Base-by-base conservation (phyloP, 1,139 yeast genomes). In the Magnusiomyces paraingens region DNA sequence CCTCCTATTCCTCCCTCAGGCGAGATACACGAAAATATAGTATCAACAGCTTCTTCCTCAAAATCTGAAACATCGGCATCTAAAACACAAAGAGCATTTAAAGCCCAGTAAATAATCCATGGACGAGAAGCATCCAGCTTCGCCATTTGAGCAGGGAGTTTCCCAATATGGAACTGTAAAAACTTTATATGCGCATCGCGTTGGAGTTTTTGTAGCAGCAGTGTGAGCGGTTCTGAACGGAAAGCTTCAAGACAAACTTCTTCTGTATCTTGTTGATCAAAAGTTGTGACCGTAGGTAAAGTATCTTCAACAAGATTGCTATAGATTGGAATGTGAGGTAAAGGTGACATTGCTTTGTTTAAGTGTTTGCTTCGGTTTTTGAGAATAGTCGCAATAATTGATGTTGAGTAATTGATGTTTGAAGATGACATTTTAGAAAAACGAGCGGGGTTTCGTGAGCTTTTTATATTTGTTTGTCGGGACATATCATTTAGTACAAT, bases 61-160 rank as follows among this genome's bases (percentile, higher is more conserved):
- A 55, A 51, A 0, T 62, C 64, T 2, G 57, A 65, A n/a, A 62
- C 57, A 17, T 66, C 66, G n/a, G 60, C 62, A 0, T 74, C 75
- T 22, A 83, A 59, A 2, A 81, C 54, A 3, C 67, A 61, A 48
- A 77, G 60, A 0, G 90, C 75, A 65, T 89, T 90, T 44, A 80
- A 64, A 1, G 85, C 70, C 99, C 99, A 93, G 68, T 87, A 91
- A 2, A 86, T 59, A 68, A 93, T 72, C 99, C 99, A 94, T 0
- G 96, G 84, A 58, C 86, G 91, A 22, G 95, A 86, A 0, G 97
- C 93, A 69, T 93, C 98, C 49, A 88, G 73, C 0, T 73, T 71
- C 50, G 71, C 69, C 68, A 75, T 79, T 47, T 70, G 64, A 2
- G 67, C 61, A 0, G 90, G 86, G 32, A 86, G 74, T 32, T 76